Evolutionary conservation across 108 stramenopile species (phyloP).

Genomic region (Nitzschia palea): DNA sequence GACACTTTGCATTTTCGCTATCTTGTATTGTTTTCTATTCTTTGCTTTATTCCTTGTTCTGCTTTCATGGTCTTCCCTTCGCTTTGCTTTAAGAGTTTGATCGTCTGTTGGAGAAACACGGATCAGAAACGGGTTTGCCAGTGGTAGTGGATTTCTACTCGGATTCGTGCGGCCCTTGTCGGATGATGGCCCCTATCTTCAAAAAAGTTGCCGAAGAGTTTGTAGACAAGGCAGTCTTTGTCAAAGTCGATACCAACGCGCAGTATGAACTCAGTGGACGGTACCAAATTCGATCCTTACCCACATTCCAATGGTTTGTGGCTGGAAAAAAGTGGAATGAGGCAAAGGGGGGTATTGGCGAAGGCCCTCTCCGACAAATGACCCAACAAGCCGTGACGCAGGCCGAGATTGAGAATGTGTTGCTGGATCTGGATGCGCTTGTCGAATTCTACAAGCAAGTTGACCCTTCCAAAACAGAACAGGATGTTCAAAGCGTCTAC

Average conservation of each 20-base stretch:
- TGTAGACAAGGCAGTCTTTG: constrained; percentile 87
- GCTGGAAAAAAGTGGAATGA: constrained; percentile 70
- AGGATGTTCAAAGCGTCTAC: constrained; percentile 76
- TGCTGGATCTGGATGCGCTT: constrained; percentile 56
- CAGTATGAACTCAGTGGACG: constrained; percentile 64
- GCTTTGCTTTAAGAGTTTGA: constrained; percentile 73
- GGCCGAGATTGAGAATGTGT: constrained; percentile 74
- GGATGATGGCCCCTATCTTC: constrained; percentile 94
- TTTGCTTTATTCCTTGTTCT: no score
- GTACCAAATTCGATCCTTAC: constrained; percentile 80
- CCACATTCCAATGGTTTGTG: constrained; percentile 90
- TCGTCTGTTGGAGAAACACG: constrained; percentile 81
- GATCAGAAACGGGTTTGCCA: constrained; percentile 85
- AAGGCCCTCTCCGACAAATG: constrained; percentile 75
- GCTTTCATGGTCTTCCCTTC: no score
- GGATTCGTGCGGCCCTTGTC: constrained; percentile 78
- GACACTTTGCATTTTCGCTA: no score
- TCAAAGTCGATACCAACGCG: constrained; percentile 89
- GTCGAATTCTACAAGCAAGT: constrained; percentile 64
- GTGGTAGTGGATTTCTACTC: constrained; percentile 93
- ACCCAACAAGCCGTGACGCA: constrained; percentile 60
- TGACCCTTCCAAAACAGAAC: constrained; percentile 63
- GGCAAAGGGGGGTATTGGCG: constrained; percentile 87
- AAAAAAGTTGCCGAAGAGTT: constrained; percentile 87
- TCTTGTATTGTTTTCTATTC: no score